These are phyloP conservation scores for Nymphaea colorata DNA, from an alignment of 164 flowering plant species.

Conservation along the genomic window DNA sequence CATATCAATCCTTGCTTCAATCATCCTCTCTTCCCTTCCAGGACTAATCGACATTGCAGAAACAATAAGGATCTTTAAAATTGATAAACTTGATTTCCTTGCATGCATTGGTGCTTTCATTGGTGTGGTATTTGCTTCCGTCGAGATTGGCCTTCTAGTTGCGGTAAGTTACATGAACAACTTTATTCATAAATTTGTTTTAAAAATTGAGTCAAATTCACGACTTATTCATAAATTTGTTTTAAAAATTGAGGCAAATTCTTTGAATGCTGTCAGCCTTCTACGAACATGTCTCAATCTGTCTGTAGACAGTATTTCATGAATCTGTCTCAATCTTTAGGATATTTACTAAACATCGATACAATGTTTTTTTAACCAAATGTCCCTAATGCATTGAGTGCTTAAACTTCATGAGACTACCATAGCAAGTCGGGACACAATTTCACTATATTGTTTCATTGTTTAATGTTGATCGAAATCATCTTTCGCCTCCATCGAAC, in stretches of 20 bases:
- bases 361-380: no score
- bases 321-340: no score
- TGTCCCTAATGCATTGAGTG: no score
- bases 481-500: not conserved
- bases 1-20: conserved; percentile 61
- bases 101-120: conserved; percentile 69
- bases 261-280: no score
- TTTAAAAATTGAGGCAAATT: no score
- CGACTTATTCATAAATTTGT: not conserved
- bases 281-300: not conserved
- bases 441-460: no score
- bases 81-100: conserved; percentile 78
- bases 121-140: conserved; percentile 67
- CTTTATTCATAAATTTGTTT: not conserved
- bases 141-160: conserved; percentile 67
- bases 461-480: no score
- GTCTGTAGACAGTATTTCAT: no score
- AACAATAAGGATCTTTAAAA: conserved; percentile 50
- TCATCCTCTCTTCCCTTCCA: conserved; percentile 72
- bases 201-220: no score
- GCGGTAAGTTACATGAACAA: conserved; percentile 27
- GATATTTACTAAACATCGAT: no score
- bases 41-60: conserved; percentile 58
- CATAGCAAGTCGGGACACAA: no score
- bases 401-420: no score